Evolutionary conservation across 116 monocot species (phyloP), one percentile per base, ranked within the genome.

Genomic region (Dioscorea cayenensis): DNA sequence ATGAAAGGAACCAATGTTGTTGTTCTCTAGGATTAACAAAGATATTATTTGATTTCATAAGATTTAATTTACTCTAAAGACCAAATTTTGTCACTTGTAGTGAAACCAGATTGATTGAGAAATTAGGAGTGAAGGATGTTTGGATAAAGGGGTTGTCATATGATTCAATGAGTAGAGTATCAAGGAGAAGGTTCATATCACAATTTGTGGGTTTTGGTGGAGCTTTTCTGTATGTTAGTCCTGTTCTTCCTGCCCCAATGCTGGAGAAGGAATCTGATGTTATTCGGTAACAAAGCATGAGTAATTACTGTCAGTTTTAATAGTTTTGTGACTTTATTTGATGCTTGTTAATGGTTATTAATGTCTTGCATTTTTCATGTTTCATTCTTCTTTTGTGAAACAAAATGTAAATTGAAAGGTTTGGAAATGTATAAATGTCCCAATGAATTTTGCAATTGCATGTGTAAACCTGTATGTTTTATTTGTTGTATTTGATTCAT

Each of bases 161-260:
- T 29, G 65, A 28, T 14, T 65, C 55, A 28, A 16, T 29, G 10
- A 1, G 3, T 27, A 64, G 75, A 67, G 75, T 80, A 21, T 83
- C 84, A 22, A 88, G 82, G 67, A 91, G 95, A 79, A 74, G 21
- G 16, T 77, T 86, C 36, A 49, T 94, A 60, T 77, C 64, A 25
- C 78, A 80, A 62, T 71, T 70, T 71, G 67, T 86, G 60, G 63
- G 28, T 20, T 37, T 84, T 75, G 83, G 83, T 52, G 36, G 76
- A n/a, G 25, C 68, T 28, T 35, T 72, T 36, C 65, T 77, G 18
- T 66, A 36, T 73, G 50, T 71, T 49, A 72, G 62, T 76, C 85
- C 91, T 67, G 77, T 60, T 52, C 49, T 73, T 66, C 76, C 88
- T 9, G 78, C 73, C 29, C 69, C 81, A 38, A 17, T 81, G 38